phyloP scores from a whole-genome alignment of 73 alveolate species.

The Tetrahymena malaccensis region DNA sequence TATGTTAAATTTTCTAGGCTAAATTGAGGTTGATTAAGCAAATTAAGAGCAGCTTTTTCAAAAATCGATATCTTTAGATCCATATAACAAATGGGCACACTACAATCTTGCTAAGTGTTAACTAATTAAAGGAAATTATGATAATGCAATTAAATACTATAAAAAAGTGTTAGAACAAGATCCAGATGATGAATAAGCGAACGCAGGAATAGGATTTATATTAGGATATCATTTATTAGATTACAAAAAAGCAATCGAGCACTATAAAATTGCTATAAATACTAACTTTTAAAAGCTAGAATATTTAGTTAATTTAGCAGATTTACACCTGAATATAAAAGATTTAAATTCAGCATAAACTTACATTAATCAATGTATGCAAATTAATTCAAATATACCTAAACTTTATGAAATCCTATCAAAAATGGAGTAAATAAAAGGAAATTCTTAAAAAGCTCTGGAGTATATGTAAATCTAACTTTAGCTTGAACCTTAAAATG shows the following conservation, averaged over 20 bases:
- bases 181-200: background rate
- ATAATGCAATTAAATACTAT: background rate
- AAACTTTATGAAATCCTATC: background rate
- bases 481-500: background rate
- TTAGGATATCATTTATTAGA: background rate
- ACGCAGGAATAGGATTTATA: background rate
- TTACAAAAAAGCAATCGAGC: background rate
- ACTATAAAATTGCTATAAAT: background rate
- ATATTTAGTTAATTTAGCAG: background rate
- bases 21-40: background rate
- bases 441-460: background rate
- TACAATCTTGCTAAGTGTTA: background rate
- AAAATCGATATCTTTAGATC: background rate
- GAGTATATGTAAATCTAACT: background rate
- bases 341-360: background rate
- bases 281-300: background rate
- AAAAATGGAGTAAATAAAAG: background rate
- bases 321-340: too few species aligned
- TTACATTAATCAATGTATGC: background rate
- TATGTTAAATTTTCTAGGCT: background rate
- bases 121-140: background rate
- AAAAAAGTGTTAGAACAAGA: background rate
- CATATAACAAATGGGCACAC: background rate
- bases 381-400: background rate
- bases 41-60: background rate